Base-by-base conservation (phyloP, 2,329 filamentous ascomycete genomes). In the Pestalotiopsis sp. region DNA sequence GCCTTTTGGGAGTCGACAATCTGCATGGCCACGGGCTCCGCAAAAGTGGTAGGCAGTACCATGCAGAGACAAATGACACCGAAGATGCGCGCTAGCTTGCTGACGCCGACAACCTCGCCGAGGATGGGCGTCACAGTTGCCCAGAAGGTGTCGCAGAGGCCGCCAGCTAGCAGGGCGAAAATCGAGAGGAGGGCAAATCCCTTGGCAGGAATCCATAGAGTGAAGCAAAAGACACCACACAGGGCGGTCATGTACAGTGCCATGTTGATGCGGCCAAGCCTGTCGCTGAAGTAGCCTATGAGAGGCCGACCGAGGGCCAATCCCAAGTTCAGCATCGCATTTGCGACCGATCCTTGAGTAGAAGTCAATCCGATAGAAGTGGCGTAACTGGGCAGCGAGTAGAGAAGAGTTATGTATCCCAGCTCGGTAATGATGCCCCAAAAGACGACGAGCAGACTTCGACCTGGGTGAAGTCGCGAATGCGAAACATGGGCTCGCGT, bases 351-450 rank as follows among this genome's bases (percentile, higher is more conserved):
- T 0, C 87, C 89, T 74, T 92, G 88, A n/a, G 84, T 79, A 1
- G 86, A 78, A 0, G 81, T 82, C 3, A 92, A 81, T 0, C 89
- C 89, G 44, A 91, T 83, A 0, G 83, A 83, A 6, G 83, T 79
- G 1, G 88, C 88, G 73, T 90, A 92, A 68, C 86, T 88, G 1
- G 90, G 86, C 9, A 92, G 76, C 2, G 85, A 88, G 78, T 90
- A 92, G 2, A 91, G 80, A 1, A 92, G 77, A 0, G 89, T 86
- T 22, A 91, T 86, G 70, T 92, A 92, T 5, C 87, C 90, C 5
- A 92, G 79, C 83, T 91, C 88, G 64, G 83, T 88, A 69, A 91
- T 81, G 68, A 87, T 82, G 0, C 87, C 88, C 79, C 86, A 92
- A 3, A 75, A 79, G 24, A 89, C 79, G n/a, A 91, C 79, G 0